Evolutionary conservation across 352 stramenopile species (phyloP).

Genomic region (Bremia lactucae): DNA sequence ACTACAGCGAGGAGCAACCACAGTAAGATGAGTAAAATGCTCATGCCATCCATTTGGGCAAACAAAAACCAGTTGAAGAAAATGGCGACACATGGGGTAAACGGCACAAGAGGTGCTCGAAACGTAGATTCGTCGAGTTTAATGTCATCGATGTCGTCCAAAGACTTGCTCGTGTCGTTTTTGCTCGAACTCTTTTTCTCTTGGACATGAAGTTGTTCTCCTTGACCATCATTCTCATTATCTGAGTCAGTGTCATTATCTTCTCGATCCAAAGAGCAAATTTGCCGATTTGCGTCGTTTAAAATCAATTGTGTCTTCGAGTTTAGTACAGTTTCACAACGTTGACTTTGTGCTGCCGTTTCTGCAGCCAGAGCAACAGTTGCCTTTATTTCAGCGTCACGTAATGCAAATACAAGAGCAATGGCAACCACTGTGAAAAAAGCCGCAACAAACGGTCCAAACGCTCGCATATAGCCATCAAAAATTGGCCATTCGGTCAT

Average conservation of each 20-base stretch:
- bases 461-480: slow-evolving; percentile 43
- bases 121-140: slow-evolving; percentile 34
- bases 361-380: neutral
- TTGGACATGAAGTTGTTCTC: slow-evolving; percentile 1
- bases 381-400: slow-evolving; percentile 29
- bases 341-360: slow-evolving; percentile 7
- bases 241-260: slow-evolving; percentile 5
- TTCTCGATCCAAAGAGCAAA: slow-evolving; percentile 10
- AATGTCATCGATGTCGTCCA: slow-evolving; percentile 18
- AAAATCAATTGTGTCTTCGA: slow-evolving; percentile 13
- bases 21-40: slow-evolving; percentile 48
- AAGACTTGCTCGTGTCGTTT: slow-evolving; percentile 9
- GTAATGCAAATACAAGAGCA: slow-evolving; percentile 41
- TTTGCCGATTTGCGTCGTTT: slow-evolving; percentile 8
- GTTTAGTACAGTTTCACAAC: slow-evolving; percentile 11
- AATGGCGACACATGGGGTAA: slow-evolving; percentile 67
- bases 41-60: slow-evolving; percentile 60
- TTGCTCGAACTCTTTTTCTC: slow-evolving; percentile 10
- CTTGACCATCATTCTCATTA: slow-evolving; percentile 2
- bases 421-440: slow-evolving; percentile 45
- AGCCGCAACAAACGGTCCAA: slow-evolving; percentile 32
- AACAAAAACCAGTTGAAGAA: slow-evolving; percentile 87
- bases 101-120: slow-evolving; percentile 61
- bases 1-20: slow-evolving; percentile 59
- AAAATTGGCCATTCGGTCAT: slow-evolving; percentile 18